phyloP scores from a whole-genome alignment of 345 rosid species.

The Leavenworthia alabamica region DNA sequence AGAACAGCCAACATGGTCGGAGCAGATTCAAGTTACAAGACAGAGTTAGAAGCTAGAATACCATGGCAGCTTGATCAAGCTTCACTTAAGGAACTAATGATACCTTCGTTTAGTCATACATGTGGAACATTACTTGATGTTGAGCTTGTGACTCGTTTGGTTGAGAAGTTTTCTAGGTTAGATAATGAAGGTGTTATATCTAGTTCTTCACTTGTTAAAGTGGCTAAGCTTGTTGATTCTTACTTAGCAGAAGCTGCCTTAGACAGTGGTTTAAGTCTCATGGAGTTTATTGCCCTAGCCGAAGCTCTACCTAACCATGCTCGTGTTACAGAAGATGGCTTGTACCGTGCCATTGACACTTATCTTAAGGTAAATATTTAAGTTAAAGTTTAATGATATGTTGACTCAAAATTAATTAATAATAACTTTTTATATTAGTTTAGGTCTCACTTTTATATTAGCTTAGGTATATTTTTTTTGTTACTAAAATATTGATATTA shows the following conservation, averaged over 20 bases:
- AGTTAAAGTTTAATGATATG: background rate
- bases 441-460: too few species aligned
- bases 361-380: conserved; percentile 64
- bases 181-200: conserved; percentile 37
- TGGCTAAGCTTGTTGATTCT: conserved; percentile 69
- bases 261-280: conserved; percentile 47
- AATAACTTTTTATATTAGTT: too few species aligned
- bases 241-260: conserved; percentile 72
- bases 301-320: conserved; percentile 66
- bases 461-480: too few species aligned
- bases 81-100: conserved; percentile 74
- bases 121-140: conserved; percentile 69
- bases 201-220: conserved; percentile 53
- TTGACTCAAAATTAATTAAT: background rate
- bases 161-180: conserved; percentile 48
- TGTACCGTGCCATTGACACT: conserved; percentile 83
- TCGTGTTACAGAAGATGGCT: conserved; percentile 59
- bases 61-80: conserved; percentile 88
- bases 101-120: conserved; percentile 86
- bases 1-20: conserved; percentile 73
- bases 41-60: conserved; percentile 65
- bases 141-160: conserved; percentile 63
- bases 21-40: conserved; percentile 43
- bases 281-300: conserved; percentile 53
- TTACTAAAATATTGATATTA: too few species aligned